Conservation (phyloP, 306 rosid species). For the Corylus avellana region DNA sequence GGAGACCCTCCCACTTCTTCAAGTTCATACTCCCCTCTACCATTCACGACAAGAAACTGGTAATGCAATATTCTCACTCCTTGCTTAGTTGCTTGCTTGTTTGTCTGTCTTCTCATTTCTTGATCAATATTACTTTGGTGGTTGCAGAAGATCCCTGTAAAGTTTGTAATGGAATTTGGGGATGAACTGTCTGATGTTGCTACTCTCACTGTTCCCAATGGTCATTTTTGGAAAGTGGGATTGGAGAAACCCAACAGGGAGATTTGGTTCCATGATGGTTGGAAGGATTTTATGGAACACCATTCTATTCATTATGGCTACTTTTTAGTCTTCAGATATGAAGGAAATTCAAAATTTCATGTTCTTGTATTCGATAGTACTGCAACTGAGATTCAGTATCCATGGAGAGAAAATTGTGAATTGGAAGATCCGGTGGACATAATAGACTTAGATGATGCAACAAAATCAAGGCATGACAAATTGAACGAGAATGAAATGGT, state of each 20-base stretch:
- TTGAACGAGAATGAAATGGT: too few species aligned
- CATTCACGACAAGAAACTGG: neutral
- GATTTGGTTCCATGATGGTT: conserved; percentile 15
- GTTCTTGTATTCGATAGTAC: conserved; percentile 15
- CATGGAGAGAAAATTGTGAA: neutral
- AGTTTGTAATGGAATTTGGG: neutral
- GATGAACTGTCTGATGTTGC: conserved; percentile 16
- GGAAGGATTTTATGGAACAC: conserved; percentile 20
- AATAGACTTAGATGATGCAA: neutral
- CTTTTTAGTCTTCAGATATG: conserved; percentile 26
- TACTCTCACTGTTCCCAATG: conserved; percentile 17
- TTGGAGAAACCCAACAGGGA: neutral
- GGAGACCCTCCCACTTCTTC: neutral
- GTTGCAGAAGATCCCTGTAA: conserved; percentile 20
- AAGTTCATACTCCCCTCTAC: neutral
- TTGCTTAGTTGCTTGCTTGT: too few species aligned
- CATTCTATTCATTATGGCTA: conserved; percentile 15
- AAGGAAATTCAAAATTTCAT: conserved; percentile 22
- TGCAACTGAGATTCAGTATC: conserved; percentile 30
- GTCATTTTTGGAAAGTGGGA: conserved; percentile 22
- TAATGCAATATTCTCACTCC: neutral
- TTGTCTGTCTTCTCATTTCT: too few species aligned
- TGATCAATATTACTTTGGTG: neutral
- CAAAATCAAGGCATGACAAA: neutral
- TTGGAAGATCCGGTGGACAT: neutral